A percentile compares a stretch with the other conserved stretches of the same genome.
These are phyloP conservation scores for Populus hybrid DNA, from an alignment of 441 rosid species.

Conservation along the genomic window DNA sequence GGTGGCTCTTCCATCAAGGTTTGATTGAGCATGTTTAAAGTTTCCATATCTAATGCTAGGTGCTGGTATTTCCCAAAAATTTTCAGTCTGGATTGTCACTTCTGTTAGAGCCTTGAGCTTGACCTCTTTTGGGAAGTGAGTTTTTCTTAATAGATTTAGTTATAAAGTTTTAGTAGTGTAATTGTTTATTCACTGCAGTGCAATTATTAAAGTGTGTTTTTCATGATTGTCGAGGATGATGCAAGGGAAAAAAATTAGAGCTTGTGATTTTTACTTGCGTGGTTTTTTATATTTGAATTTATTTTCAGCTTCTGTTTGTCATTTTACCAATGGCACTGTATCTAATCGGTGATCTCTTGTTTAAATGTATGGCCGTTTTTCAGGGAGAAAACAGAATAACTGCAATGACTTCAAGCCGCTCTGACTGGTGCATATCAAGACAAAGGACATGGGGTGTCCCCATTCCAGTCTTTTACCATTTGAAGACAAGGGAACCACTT, in stretches of 20 bases:
- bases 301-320: slow-evolving; percentile 8
- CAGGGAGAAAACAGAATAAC: slow-evolving; percentile 94
- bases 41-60: not conserved
- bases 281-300: slow-evolving; percentile 6
- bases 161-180: not conserved
- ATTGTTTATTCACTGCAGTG: not conserved
- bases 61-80: not conserved
- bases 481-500: slow-evolving; percentile 79
- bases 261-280: not conserved
- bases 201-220: not conserved
- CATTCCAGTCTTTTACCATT: slow-evolving; percentile 88
- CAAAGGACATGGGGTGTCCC: slow-evolving; percentile 99
- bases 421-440: slow-evolving; percentile 98
- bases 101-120: not conserved
- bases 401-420: slow-evolving; percentile 90
- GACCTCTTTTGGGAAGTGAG: not conserved
- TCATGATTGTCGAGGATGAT: slow-evolving; percentile 4
- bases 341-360: slow-evolving; percentile 13
- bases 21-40: not conserved
- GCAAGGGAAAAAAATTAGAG: not conserved
- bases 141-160: not conserved
- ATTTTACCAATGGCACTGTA: slow-evolving; percentile 11
- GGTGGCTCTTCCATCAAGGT: not conserved
- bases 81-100: not conserved
- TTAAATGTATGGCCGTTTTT: slow-evolving; percentile 21